Base-by-base conservation (phyloP, 106 monocot genomes). In the Triglochin maritima region DNA sequence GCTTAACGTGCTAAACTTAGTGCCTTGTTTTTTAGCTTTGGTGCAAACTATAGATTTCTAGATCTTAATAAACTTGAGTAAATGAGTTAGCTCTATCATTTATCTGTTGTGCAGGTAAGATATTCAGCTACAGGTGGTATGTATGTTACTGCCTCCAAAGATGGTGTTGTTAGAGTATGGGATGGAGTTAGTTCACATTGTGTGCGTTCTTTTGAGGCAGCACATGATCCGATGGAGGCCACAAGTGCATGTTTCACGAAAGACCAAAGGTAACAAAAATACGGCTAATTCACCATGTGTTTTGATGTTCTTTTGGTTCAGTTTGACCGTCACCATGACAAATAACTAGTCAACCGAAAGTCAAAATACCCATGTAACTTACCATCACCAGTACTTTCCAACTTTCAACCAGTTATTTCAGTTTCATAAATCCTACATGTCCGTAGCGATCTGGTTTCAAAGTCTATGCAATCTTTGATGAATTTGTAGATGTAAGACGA, bases 111-210 rank as follows among this genome's bases (percentile, higher is more conserved):
- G 15, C 52, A 89, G 89, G 89, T 87, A 50, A 66, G 86, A 64
- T 94, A 89, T 62, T 94, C 94, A 62, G 72, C 55, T 75, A 73
- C 73, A 50, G 94, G 89, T 5, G 75, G 77, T 50, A 62, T 82
- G 67, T 94, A 94, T 78, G 87, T 89, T 44, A 94, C 87, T 65
- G 89, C 94, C 44, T 95, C 87, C 49, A 95, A 95, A 79, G 94
- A 95, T 83, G 94, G 94, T 53, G 79, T 76, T 49, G 42, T 95
- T 73, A 67, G 82, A 17, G 59, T 90, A 68, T 95, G 89, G 87
- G 94, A 95, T 79, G 89, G 90, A 50, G 78, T 81, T 43, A 83
- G 75, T 56, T 85, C 89, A 64, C 78, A 85, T 47, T 95, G 85
- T 76, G 79, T 95, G 13, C 78, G 90, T 8, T 67, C 81, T 6